Evolutionary conservation across 1,139 yeast genomes (phyloP), one percentile per base, ranked within the genome.

Genomic region (Saccharomyces hybrid): DNA sequence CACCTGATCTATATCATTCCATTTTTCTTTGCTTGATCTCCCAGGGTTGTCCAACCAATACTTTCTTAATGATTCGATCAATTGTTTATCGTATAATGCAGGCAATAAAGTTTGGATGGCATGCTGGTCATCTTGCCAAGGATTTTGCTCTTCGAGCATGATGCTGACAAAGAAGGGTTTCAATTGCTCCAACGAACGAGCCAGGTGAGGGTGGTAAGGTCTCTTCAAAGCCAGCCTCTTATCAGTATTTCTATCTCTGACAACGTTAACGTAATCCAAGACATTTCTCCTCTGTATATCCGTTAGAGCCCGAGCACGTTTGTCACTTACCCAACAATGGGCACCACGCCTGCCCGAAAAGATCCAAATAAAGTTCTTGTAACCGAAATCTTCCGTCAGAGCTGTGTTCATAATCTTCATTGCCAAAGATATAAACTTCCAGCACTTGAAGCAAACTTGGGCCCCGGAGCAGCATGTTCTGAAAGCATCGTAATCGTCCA

Each of bases 271-370:
- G 68, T 93, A 93, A 60, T 88, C 91, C 41, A 91, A 84, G 11
- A 93, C 79, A 1, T 96, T 83, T 61, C 86, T 78, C 62, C 99
- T 79, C 55, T 81, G 80, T 3, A 74, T 64, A 68, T 95, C 99
- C 62, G 82, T 88, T 60, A 93, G 72, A 2, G 71, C 67, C 55
- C 97, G 76, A 0, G 97, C 97, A 51, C 91, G 75, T 53, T 80
- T 73, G 68, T 95, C 99, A 71, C 97, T 88, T 27, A 93, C 79
- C 99, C 99, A 93, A 63, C 98, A 95, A 77, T 93, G 99, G 28
- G 96, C 97, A 70, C 99, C 99, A 79, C 99, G 87, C 76, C 99
- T 85, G 50, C 99, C 99, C 0, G 97, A 89, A 68, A 89, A 93
- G 2, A 93, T 96, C 99, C 99, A 93, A 50, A 93, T 75, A 67